Percentiles rank a stretch among this genome's conserved stretches.
Conservation (phyloP, 345 rosid species). For the Gossypium mustelinum region DNA sequence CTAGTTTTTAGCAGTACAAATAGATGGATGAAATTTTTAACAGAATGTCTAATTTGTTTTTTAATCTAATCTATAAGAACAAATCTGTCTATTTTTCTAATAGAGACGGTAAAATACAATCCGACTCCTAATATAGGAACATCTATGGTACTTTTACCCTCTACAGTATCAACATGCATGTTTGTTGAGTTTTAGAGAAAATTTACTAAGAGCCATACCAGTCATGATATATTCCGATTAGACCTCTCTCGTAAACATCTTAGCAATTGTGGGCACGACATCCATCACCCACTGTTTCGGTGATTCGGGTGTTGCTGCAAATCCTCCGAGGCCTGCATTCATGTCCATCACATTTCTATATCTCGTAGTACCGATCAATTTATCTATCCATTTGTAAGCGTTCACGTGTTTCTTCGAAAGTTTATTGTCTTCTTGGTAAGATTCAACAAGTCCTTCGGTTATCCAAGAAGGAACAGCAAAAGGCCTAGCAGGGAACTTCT, state of each 20-base stretch:
- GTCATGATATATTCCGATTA: slow-evolving; percentile 90
- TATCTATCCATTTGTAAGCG: slow-evolving; percentile 62
- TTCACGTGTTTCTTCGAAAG: slow-evolving; percentile 74
- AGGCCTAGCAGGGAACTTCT: slow-evolving; percentile 88
- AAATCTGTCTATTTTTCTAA: too few species aligned
- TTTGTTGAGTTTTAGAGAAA: background rate
- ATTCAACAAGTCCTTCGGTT: slow-evolving; percentile 55
- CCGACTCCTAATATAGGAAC: too few species aligned
- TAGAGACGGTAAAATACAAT: too few species aligned
- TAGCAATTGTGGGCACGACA: slow-evolving; percentile 76
- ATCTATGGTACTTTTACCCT: too few species aligned
- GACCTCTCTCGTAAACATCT: slow-evolving; percentile 82
- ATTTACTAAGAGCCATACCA: slow-evolving; percentile 45
- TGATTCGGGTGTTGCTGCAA: slow-evolving; percentile 86
- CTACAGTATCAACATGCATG: too few species aligned
- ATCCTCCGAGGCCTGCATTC: slow-evolving; percentile 94
- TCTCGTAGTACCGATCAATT: slow-evolving; percentile 67
- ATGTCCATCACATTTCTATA: slow-evolving; percentile 92
- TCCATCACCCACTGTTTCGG: slow-evolving; percentile 94
- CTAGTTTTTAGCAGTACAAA: too few species aligned
- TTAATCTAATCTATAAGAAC: too few species aligned
- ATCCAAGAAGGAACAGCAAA: slow-evolving; percentile 72
- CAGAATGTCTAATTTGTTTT: too few species aligned
- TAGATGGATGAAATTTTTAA: too few species aligned
- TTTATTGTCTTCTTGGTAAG: slow-evolving; percentile 60